Evolutionary conservation across 495 filamentous ascomycete genomes (phyloP), one percentile per base, ranked within the genome.

Genomic region (Penicillium samsonianum): DNA sequence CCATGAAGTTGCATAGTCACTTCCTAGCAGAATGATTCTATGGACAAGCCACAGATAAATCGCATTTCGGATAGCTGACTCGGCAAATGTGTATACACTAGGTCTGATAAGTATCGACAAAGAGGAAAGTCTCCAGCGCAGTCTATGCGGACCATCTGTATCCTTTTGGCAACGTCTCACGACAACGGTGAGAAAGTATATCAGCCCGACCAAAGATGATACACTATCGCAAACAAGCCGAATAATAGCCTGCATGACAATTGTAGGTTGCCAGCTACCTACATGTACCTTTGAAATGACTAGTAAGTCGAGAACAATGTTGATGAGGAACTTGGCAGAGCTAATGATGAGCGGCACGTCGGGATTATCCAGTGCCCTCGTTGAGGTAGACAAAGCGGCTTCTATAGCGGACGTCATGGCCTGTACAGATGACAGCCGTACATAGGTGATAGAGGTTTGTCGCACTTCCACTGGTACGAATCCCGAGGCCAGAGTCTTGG

Each of bases 31-130:
- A 0, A 91, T 77, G 37, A 90, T 88, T 10, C 76, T 78, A 41
- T 70, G 78, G n/a, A 90, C 78, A 2, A 91, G 76, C 87, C 87
- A 91, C 16, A 91, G 78, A 56, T 91, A 90, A 0, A 91, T 72
- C 0, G 84, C 77, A 52, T 91, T 91, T 7, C 88, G 76, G 22
- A 89, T 66, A 3, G 82, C 82, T 0, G 85, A 89, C 59, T 91
- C 88, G 11, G 72, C 43, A 35, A 90, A 84, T 0, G 81, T 87
- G 23, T 82, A 74, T 2, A 78, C 45, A 0, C 84, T 84, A 1
- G 87, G 87, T 12, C 74, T 71, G 0, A 76, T 58, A 14, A 90
- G 73, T 0, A 81, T 70, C 9, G 61, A 56, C n/a, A 89, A 69
- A 3, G 79, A 79, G 8, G 55, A 46, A 35, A 81, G 46, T 10